phyloP scores from a whole-genome alignment of 495 filamentous ascomycete species.

The Xylaria curta region DNA sequence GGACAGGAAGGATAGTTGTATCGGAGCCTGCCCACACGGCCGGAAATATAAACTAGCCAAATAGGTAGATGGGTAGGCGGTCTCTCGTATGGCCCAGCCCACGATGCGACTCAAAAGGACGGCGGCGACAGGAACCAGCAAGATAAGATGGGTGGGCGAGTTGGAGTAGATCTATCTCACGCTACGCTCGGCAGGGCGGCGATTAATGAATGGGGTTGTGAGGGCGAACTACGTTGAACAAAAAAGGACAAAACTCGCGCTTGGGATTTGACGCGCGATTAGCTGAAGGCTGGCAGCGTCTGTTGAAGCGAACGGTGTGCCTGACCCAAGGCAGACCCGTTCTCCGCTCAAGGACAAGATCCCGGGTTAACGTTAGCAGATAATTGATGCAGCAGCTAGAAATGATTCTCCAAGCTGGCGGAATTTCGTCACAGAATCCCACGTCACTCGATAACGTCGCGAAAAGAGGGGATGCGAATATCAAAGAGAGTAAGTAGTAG shows the following conservation, averaged over 20 bases:
- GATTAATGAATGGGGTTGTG: neutral
- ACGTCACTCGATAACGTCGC: neutral
- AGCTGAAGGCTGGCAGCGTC: conserved; percentile 44
- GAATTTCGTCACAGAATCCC: neutral
- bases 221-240: conserved; percentile 9
- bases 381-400: conserved; percentile 6
- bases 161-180: neutral
- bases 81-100: conserved; percentile 38
- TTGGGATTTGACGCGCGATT: conserved; percentile 57
- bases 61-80: conserved; percentile 9
- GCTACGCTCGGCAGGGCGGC: conserved; percentile 12
- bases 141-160: conserved; percentile 28
- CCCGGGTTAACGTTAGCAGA: conserved; percentile 8
- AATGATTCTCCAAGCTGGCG: neutral
- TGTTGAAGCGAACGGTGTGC: conserved; percentile 40
- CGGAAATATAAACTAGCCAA: conserved; percentile 25
- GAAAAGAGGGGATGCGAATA: conserved; percentile 12
- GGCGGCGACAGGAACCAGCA: conserved; percentile 9
- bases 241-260: conserved; percentile 32
- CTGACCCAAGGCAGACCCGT: conserved; percentile 10
- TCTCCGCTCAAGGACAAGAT: conserved; percentile 27
- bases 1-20: conserved; percentile 24
- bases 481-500: conserved; percentile 8
- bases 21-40: conserved; percentile 25
- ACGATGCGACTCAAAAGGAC: conserved; percentile 37